Evolutionary conservation across 108 stramenopile species (phyloP).

Genomic region (Cyclotella sp.): DNA sequence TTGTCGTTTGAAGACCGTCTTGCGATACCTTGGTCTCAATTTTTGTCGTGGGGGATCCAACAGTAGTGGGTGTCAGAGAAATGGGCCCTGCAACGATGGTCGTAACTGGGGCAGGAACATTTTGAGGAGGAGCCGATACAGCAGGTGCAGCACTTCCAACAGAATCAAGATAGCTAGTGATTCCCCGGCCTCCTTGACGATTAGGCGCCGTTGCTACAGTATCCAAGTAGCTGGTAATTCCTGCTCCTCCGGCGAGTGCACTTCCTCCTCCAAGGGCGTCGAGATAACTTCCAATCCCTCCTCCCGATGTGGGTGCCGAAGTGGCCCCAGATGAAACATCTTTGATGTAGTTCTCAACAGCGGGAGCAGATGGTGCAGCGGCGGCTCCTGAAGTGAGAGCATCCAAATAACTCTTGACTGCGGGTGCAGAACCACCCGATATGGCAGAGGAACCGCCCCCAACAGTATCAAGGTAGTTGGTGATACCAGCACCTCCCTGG

Average conservation of each 20-base stretch:
- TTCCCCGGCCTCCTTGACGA: conserved; percentile 26
- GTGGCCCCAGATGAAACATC: conserved; percentile 41
- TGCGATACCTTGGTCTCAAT: conserved; percentile 50
- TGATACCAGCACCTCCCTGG: conserved; percentile 22
- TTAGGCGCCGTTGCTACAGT: conserved; percentile 1
- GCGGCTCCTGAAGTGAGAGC: neutral
- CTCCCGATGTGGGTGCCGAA: conserved; percentile 25
- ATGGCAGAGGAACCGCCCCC: conserved; percentile 9
- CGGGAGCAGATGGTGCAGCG: conserved; percentile 43
- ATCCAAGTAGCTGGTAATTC: conserved; percentile 37
- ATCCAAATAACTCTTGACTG: neutral
- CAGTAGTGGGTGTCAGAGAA: conserved; percentile 3
- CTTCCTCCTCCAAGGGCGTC: conserved; percentile 28
- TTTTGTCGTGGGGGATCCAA: conserved; percentile 26
- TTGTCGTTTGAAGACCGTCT: conserved; percentile 42
- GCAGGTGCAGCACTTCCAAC: conserved; percentile 4
- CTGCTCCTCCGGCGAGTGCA: conserved; percentile 28
- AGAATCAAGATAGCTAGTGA: conserved; percentile 25
- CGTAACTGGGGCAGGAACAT: neutral
- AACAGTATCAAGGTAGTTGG: conserved; percentile 47
- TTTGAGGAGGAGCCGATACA: neutral
- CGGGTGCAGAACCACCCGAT: conserved; percentile 16
- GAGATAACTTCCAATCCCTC: conserved; percentile 49
- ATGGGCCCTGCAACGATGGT: neutral
- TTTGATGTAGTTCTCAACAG: conserved; percentile 37